These are phyloP conservation scores for Penicillium longicatenatum DNA, from an alignment of 495 filamentous ascomycete species.

Conservation along the genomic window DNA sequence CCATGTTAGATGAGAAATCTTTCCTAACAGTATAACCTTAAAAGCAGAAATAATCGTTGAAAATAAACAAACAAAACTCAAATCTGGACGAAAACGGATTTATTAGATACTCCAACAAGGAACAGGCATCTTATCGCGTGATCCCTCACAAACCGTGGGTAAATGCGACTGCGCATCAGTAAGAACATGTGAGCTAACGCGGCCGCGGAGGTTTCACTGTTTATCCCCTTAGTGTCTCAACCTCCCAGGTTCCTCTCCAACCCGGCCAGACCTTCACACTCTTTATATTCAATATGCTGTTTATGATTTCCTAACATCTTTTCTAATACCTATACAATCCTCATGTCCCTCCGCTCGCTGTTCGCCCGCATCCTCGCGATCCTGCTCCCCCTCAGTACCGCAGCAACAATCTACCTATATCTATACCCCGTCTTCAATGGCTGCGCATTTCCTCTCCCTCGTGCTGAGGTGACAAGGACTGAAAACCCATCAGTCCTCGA, in stretches of 20 bases:
- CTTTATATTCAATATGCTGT: slow-evolving; percentile 23
- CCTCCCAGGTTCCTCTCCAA: no score
- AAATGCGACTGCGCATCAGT: background rate
- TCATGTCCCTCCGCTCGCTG: slow-evolving; percentile 58
- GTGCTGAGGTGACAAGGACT: slow-evolving; percentile 11
- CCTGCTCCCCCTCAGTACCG: slow-evolving; percentile 69
- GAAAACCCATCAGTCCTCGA: slow-evolving; percentile 12
- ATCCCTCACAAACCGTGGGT: background rate
- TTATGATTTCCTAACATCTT: slow-evolving; percentile 22
- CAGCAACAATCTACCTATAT: slow-evolving; percentile 77
- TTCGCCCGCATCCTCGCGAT: slow-evolving; percentile 63
- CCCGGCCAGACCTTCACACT: background rate
- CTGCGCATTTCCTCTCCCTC: slow-evolving; percentile 77
- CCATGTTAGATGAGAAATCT: no score
- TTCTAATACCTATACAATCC: slow-evolving; percentile 14
- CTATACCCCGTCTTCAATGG: slow-evolving; percentile 80
- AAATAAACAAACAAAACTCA: no score
- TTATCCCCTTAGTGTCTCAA: slow-evolving; percentile 2
- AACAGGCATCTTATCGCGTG: no score
- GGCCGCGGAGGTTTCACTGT: slow-evolving; percentile 3
- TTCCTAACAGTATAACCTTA: no score
- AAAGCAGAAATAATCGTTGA: no score
- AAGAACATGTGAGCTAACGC: background rate
- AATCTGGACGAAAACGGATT: no score
- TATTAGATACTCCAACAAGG: no score